Percentiles rank a stretch among this genome's conserved stretches.
These are phyloP conservation scores for Populus hybrid DNA, from an alignment of 441 rosid species.

Conservation along the genomic window DNA sequence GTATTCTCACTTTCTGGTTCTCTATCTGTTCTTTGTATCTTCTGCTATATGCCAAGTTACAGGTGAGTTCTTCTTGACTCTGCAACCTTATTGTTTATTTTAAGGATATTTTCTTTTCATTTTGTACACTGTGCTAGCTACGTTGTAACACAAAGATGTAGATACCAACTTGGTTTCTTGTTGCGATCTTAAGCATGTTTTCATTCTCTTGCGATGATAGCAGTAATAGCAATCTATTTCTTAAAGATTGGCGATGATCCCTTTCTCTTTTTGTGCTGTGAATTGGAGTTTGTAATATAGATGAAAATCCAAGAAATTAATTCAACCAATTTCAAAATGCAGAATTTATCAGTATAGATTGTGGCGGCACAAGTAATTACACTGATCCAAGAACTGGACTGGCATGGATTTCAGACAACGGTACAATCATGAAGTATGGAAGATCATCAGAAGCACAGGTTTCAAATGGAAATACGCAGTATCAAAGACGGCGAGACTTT, in stretches of 20 bases:
- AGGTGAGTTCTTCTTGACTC: conserved; percentile 47
- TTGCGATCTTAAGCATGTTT: neutral
- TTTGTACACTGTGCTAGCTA: neutral
- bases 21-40: conserved; percentile 37
- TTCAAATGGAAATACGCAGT: conserved; percentile 47
- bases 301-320: neutral
- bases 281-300: neutral
- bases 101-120: neutral
- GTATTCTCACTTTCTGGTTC: conserved; percentile 30
- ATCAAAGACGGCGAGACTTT: conserved; percentile 63
- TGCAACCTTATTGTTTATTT: conserved; percentile 8
- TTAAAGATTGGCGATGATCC: neutral
- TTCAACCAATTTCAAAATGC: conserved; percentile 20
- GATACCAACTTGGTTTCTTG: neutral
- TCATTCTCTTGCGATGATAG: neutral
- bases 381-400: conserved; percentile 66
- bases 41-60: conserved; percentile 56
- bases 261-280: neutral
- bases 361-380: conserved; percentile 69
- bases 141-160: too few species aligned
- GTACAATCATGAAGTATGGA: conserved; percentile 45
- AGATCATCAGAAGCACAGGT: conserved; percentile 35
- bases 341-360: conserved; percentile 90
- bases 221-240: neutral
- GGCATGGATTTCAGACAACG: conserved; percentile 75